Evolutionary conservation across 768 basidiomycete species (phyloP), one percentile per base, ranked within the genome.

Genomic region (Rhodotorula babjevae): DNA sequence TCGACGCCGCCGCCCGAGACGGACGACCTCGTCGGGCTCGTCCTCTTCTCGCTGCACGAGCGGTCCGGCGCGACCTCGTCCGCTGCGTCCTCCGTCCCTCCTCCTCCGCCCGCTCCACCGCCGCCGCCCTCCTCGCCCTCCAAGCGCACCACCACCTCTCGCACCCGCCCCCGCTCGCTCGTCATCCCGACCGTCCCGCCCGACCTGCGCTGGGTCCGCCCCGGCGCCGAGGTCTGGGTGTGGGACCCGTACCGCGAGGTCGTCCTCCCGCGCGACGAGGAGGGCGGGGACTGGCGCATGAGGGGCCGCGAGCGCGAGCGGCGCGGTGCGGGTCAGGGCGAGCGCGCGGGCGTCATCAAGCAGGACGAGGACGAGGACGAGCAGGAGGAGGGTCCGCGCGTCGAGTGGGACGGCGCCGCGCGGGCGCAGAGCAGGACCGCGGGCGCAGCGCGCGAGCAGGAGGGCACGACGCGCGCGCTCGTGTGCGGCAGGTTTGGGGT

Each of bases 11-110:
- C 27, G 6, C 9, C 46, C 7, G 6, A 12, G 6, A 19, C 58
- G 11, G 8, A 16, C 2, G 66, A 64, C 33, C 36, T 63, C 23
- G 21, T 27, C 33, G 71, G 71, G 8, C 66, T 64, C 57, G 71
- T 72, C 61, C 58, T 72, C 49, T 72, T 72, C 50, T 72, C 71
- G 27, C 62, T 72, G 5, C 71, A 72, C 57, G 52, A 42, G n/a
- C 59, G 11, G 27, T 18, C 65, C 18, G 1, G 47, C 33, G 52
- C 65, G 0, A n/a, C 46, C 23, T n/a, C 59, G 18, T 29, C 46
- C 57, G 10, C 65, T 27, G 19, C 11, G 7, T 14, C 50, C n/a
- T 21, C 50, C 36, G 21, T 25, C 29, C 31, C 42, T 14, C n/a
- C 58, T 27, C 0, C 58, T 27, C 29, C 40, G 23, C 19, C 18